phyloP scores from a whole-genome alignment of 2,329 filamentous ascomycete genomes.

The Aspergillus terreus region DNA sequence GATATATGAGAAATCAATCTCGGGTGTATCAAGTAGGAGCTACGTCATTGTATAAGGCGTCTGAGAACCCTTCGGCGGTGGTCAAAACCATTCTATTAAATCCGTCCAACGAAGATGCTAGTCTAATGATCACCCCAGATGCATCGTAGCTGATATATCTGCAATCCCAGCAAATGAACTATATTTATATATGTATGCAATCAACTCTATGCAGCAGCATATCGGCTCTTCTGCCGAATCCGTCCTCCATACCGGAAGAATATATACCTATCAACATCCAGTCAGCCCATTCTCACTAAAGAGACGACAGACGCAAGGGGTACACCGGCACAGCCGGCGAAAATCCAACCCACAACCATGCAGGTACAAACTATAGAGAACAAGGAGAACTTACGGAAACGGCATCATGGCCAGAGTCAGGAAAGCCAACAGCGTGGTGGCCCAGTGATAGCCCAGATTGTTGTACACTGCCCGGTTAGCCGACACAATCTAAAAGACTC shows the following conservation, averaged over 20 bases:
- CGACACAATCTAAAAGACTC: background rate
- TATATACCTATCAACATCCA: conserved; percentile 31
- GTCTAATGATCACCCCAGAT: too few relatives aligned
- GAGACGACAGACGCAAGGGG: background rate
- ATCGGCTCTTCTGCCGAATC: conserved; percentile 41
- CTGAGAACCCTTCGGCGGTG: too few relatives aligned
- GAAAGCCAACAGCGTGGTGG: conserved; percentile 42
- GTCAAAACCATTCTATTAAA: too few relatives aligned
- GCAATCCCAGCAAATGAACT: too few relatives aligned
- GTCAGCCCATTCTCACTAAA: background rate
- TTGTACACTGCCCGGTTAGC: conserved; percentile 42
- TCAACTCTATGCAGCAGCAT: conserved; percentile 25
- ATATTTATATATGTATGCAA: too few relatives aligned
- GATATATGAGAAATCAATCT: too few relatives aligned
- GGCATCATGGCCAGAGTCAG: conserved; percentile 43
- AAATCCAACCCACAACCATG: background rate
- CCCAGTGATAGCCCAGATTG: conserved; percentile 45
- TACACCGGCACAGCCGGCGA: background rate
- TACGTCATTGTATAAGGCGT: too few relatives aligned
- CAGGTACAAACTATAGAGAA: conserved; percentile 4
- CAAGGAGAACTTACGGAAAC: conserved; percentile 39
- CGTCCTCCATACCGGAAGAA: conserved; percentile 43
- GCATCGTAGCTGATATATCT: too few relatives aligned
- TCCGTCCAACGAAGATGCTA: too few relatives aligned
- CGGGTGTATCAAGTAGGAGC: too few relatives aligned